Conservation (phyloP, 495 filamentous ascomycete species). For the Penicillium pulvis region DNA sequence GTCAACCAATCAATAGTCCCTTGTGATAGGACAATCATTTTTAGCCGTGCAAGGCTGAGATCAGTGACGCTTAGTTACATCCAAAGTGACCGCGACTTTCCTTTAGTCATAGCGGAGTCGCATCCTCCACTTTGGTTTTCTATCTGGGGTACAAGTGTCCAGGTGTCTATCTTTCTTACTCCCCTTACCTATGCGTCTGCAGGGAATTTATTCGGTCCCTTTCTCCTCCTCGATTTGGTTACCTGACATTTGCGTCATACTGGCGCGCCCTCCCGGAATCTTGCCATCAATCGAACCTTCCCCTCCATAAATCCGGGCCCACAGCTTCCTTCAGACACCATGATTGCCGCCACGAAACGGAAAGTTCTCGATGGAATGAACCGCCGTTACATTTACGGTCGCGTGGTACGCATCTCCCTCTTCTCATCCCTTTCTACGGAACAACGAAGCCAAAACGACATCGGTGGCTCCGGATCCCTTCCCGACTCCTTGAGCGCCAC, state of each 20-base stretch:
- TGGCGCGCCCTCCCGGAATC: slow-evolving; percentile 31
- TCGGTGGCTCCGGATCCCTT: slow-evolving; percentile 1
- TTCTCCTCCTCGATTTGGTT: not conserved
- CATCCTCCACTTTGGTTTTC: slow-evolving; percentile 13
- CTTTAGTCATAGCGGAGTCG: slow-evolving; percentile 15
- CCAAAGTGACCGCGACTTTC: slow-evolving; percentile 8
- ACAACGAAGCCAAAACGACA: not conserved
- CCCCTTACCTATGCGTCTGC: not conserved
- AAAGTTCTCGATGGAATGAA: slow-evolving; percentile 70
- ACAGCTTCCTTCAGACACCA: slow-evolving; percentile 24
- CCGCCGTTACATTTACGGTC: slow-evolving; percentile 76
- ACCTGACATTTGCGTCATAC: slow-evolving; percentile 45
- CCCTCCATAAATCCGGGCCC: slow-evolving; percentile 12
- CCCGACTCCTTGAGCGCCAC: not conserved
- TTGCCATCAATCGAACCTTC: slow-evolving; percentile 23
- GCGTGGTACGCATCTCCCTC: slow-evolving; percentile 59
- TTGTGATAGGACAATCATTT: not conserved
- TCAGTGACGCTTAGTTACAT: slow-evolving; percentile 5
- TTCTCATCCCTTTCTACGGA: slow-evolving; percentile 8
- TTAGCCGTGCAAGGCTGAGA: slow-evolving; percentile 3
- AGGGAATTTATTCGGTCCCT: not conserved
- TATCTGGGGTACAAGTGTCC: slow-evolving; percentile 11
- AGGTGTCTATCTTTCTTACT: not conserved
- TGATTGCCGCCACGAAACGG: slow-evolving; percentile 54
- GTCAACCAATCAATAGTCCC: not conserved